These are phyloP conservation scores for Fusarium bactridioides DNA, from an alignment of 2,329 filamentous ascomycete genomes.

Conservation along the genomic window DNA sequence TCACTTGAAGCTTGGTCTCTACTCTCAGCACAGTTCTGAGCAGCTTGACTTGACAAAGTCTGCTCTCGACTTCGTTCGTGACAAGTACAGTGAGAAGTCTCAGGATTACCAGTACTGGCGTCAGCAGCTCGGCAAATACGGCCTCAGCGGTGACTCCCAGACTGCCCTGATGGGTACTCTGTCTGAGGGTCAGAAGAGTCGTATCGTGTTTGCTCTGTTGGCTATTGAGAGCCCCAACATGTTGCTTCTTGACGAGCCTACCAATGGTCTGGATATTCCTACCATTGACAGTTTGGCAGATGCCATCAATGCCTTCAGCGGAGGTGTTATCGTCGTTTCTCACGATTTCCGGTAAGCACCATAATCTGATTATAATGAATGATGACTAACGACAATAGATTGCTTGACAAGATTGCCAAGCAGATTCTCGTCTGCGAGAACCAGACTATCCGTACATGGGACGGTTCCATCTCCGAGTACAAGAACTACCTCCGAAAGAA, in stretches of 20 bases:
- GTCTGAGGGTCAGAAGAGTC: constrained; percentile 96
- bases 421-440: constrained; percentile 99
- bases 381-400: constrained; percentile 59
- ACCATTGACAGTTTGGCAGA: constrained; percentile 98
- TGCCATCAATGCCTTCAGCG: constrained; percentile 94
- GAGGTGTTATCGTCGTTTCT: constrained; percentile 96
- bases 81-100: constrained; percentile 87
- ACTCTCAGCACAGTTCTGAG: constrained; percentile 98
- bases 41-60: constrained; percentile 99
- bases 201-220: constrained; percentile 96
- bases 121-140: constrained; percentile 94
- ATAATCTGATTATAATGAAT: neutral
- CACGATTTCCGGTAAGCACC: constrained; percentile 93
- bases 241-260: constrained; percentile 97
- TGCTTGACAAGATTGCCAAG: constrained; percentile 99
- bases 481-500: constrained; percentile 99
- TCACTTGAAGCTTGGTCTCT: constrained; percentile 97
- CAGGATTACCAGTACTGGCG: constrained; percentile 99
- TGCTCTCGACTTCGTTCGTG: constrained; percentile 94
- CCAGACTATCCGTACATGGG: constrained; percentile 90
- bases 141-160: constrained; percentile 90
- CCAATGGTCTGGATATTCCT: constrained; percentile 98
- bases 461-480: constrained; percentile 90
- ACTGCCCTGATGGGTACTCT: constrained; percentile 97
- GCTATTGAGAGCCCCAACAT: constrained; percentile 98